phyloP scores from a whole-genome alignment of 31 red algal genomes.

The Asparagopsis taxiformis region DNA sequence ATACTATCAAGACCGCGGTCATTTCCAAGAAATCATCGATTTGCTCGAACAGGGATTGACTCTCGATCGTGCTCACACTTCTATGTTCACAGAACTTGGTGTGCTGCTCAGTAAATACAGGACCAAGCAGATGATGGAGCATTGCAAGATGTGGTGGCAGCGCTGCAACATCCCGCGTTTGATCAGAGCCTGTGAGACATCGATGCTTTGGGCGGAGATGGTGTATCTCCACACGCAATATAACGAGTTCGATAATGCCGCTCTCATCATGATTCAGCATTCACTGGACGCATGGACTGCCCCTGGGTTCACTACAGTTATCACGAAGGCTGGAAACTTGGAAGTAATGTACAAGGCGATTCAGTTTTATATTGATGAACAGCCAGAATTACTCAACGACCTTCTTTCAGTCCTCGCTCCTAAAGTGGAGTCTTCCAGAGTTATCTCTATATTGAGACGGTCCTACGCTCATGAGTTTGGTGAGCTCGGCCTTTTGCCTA shows the following conservation, averaged over 20 bases:
- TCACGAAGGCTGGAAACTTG: constrained; percentile 83
- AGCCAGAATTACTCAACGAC: constrained; percentile 86
- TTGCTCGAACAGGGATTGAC: constrained; percentile 86
- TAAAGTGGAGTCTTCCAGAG: constrained; percentile 83
- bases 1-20: constrained; percentile 92
- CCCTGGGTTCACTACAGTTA: constrained; percentile 62
- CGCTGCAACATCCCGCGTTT: constrained; percentile 81
- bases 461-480: constrained; percentile 62
- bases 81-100: constrained; percentile 98
- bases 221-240: constrained; percentile 92
- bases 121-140: constrained; percentile 86
- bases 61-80: constrained; percentile 88
- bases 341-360: constrained; percentile 98
- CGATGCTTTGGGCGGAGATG: constrained; percentile 87
- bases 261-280: constrained; percentile 95
- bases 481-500: constrained; percentile 82
- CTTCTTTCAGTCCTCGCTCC: constrained; percentile 86
- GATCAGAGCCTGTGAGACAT: constrained; percentile 87
- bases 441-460: constrained; percentile 77
- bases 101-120: constrained; percentile 93
- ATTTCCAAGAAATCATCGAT: constrained; percentile 91
- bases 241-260: constrained; percentile 98
- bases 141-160: constrained; percentile 99
- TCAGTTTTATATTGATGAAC: constrained; percentile 94
- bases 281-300: constrained; percentile 82